Evolutionary conservation across 805 yeast genomes (phyloP).

Genomic region (Yamadazyma akitaensis): DNA sequence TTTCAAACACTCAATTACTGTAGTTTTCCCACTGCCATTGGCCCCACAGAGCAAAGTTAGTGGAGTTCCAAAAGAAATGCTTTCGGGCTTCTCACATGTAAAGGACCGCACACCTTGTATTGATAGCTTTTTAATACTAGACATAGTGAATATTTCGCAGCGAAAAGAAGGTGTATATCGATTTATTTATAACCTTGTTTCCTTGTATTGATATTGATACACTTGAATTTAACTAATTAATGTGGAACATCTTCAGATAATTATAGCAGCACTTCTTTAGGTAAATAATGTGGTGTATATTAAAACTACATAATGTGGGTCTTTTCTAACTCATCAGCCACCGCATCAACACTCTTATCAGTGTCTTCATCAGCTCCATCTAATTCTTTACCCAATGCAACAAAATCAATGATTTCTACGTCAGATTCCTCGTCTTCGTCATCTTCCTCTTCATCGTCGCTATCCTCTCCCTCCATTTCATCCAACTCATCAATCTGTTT

Average conservation of each 20-base stretch:
- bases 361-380: conserved; percentile 45
- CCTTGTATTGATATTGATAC: not conserved
- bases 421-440: conserved; percentile 60
- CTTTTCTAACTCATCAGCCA: conserved; percentile 58
- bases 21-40: conserved; percentile 95
- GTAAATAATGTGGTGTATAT: no score
- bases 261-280: not conserved
- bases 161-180: not conserved
- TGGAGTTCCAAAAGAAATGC: conserved; percentile 86
- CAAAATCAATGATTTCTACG: conserved; percentile 32
- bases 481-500: conserved; percentile 89
- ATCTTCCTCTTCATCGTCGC: conserved; percentile 64
- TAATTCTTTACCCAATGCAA: conserved; percentile 52
- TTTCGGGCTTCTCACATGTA: conserved; percentile 78
- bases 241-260: not conserved
- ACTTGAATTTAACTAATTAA: not conserved
- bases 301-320: conserved; percentile 39
- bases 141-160: conserved; percentile 23
- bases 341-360: conserved; percentile 49
- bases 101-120: conserved; percentile 91
- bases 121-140: conserved; percentile 39
- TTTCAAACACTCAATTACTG: conserved; percentile 89
- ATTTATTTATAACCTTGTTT: not conserved
- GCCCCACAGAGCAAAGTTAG: conserved; percentile 92
- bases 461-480: conserved; percentile 83